Conservation (phyloP, 225 moss, liverwort and hornwort species). For the Neckera pumila region DNA sequence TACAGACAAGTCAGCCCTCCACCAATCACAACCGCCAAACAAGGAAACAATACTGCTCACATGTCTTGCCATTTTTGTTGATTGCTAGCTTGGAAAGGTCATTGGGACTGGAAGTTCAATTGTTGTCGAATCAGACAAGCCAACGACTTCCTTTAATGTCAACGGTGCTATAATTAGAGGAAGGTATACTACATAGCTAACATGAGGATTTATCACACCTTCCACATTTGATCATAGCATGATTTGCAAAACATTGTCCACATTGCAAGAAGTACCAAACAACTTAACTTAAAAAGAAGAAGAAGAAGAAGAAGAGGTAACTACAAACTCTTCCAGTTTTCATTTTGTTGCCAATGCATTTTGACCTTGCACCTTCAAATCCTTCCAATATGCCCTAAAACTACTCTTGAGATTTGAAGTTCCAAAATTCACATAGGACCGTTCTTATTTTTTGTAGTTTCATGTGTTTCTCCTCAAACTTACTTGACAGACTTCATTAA, state of each 20-base stretch:
- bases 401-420: not conserved
- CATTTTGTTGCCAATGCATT: not conserved
- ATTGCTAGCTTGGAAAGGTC: too few relatives aligned
- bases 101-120: not conserved
- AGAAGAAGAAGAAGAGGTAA: too few relatives aligned
- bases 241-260: not conserved
- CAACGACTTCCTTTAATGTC: not conserved
- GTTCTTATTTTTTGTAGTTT: not conserved
- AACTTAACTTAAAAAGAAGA: not conserved
- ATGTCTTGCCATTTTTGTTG: too few relatives aligned
- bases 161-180: not conserved
- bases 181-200: not conserved
- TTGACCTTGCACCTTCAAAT: not conserved
- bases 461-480: too few relatives aligned
- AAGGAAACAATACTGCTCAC: not conserved
- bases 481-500: not conserved
- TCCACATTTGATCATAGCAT: too few relatives aligned
- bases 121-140: not conserved
- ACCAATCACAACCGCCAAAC: not conserved
- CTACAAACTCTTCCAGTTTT: not conserved
- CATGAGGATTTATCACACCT: not conserved
- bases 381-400: not conserved
- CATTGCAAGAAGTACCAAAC: not conserved
- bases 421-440: not conserved
- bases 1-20: fast-evolving